These are phyloP conservation scores for Fusarium buxicola DNA, from an alignment of 2,329 filamentous ascomycete genomes.

Conservation along the genomic window DNA sequence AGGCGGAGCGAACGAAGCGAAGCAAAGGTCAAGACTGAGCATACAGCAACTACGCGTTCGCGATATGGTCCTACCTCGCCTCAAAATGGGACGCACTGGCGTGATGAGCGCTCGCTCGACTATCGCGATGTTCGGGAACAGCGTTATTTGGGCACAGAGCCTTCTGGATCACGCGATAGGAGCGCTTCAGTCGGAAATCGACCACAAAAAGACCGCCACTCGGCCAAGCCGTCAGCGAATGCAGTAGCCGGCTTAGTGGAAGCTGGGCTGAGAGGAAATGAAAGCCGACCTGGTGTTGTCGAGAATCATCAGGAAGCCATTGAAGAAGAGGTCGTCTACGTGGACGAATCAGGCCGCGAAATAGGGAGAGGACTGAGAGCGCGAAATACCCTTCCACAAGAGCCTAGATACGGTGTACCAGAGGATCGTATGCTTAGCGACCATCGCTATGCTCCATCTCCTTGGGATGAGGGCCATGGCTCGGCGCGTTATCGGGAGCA, in stretches of 20 bases:
- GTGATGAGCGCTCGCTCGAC: slow-evolving; percentile 16
- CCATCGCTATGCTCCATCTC: slow-evolving; percentile 6
- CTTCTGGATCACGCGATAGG: slow-evolving; percentile 20
- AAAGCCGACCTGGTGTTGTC: background rate
- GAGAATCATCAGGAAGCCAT: slow-evolving; percentile 15
- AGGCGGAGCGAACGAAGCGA: background rate
- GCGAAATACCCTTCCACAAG: slow-evolving; percentile 26
- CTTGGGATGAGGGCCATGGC: slow-evolving; percentile 23
- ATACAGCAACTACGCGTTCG: background rate
- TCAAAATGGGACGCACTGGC: slow-evolving; percentile 11
- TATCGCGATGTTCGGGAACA: slow-evolving; percentile 34
- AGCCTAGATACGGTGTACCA: slow-evolving; percentile 14
- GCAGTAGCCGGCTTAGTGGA: slow-evolving; percentile 14
- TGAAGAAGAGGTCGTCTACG: slow-evolving; percentile 43
- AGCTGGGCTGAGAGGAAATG: background rate
- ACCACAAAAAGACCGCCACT: slow-evolving; percentile 10
- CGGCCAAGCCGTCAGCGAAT: background rate
- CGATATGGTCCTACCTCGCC: background rate
- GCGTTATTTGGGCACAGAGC: slow-evolving; percentile 18
- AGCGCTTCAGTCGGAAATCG: slow-evolving; percentile 35
- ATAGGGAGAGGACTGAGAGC: slow-evolving; percentile 38
- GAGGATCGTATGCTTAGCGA: slow-evolving; percentile 13
- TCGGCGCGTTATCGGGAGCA: slow-evolving; percentile 22
- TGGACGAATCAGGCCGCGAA: slow-evolving; percentile 42
- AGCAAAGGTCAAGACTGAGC: background rate